Conservation (phyloP, 768 basidiomycete genomes). For the Leucocoprinus leucothites region DNA sequence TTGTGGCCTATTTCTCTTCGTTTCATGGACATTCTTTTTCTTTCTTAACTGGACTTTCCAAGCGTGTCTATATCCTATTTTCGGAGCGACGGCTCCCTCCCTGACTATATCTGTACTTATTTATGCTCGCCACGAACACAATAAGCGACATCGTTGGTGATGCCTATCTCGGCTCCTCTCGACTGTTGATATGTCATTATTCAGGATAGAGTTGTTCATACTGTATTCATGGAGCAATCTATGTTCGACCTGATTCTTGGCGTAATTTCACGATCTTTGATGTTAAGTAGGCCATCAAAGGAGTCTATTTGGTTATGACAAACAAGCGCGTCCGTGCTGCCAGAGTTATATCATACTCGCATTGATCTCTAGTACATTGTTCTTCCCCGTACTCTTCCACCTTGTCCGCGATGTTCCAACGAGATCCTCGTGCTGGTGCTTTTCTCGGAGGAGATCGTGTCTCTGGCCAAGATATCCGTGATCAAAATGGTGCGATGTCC, state of each 20-base stretch:
- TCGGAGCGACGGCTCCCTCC: not conserved
- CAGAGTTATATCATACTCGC: not conserved
- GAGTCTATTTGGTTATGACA: constrained; percentile 3
- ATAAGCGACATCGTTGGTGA: not conserved
- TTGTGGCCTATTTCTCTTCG: not conserved
- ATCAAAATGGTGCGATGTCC: constrained; percentile 82
- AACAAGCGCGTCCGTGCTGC: not conserved
- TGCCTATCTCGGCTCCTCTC: not conserved
- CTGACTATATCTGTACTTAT: not conserved
- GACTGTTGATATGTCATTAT: not conserved
- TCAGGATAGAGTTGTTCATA: not conserved
- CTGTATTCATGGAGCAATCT: not conserved
- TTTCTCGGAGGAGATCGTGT: constrained; percentile 94
- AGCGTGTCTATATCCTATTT: not conserved
- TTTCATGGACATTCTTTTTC: not conserved
- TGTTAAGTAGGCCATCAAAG: no score
- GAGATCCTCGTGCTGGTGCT: constrained; percentile 87
- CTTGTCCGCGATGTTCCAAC: constrained; percentile 66
- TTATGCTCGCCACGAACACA: constrained; percentile 1
- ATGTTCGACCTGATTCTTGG: no score
- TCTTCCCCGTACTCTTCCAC: constrained; percentile 7
- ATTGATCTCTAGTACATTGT: constrained; percentile 9
- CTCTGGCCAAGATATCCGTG: constrained; percentile 92
- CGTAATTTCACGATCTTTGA: no score
- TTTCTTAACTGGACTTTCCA: constrained; percentile 1